Evolutionary conservation across 352 stramenopile genomes (phyloP).

Genomic region (Halophytophthora polymorphica): DNA sequence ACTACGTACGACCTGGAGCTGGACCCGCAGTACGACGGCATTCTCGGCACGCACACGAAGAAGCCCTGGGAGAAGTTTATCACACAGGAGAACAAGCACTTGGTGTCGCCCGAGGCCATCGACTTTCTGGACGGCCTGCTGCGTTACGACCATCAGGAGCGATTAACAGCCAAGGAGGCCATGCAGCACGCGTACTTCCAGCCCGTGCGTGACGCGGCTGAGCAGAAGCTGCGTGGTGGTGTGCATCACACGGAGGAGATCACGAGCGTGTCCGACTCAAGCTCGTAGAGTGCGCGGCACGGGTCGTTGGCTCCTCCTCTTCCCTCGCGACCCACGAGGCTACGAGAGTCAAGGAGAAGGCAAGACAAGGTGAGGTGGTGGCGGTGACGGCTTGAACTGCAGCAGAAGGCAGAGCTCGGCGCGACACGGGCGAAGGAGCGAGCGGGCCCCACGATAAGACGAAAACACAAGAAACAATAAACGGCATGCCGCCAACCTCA

Average conservation of each 20-base stretch:
- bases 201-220: slow-evolving; percentile 81
- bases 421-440: slow-evolving; percentile 6
- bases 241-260: slow-evolving; percentile 62
- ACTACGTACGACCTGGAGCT: slow-evolving; percentile 99
- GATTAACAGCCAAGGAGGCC: slow-evolving; percentile 97
- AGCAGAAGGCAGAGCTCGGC: slow-evolving; percentile 8
- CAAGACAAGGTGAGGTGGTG: slow-evolving; percentile 8
- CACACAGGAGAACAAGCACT: slow-evolving; percentile 96
- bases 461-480: slow-evolving; percentile 19
- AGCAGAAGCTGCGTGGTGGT: slow-evolving; percentile 62
- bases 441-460: slow-evolving; percentile 26
- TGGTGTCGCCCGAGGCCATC: slow-evolving; percentile 95
- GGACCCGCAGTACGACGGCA: slow-evolving; percentile 98
- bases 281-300: slow-evolving; percentile 41
- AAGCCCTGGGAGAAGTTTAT: slow-evolving; percentile 99
- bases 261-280: slow-evolving; percentile 74
- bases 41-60: slow-evolving; percentile 96
- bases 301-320: slow-evolving; percentile 5
- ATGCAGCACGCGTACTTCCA: slow-evolving; percentile 99
- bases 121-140: slow-evolving; percentile 90
- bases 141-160: slow-evolving; percentile 96
- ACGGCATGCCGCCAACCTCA: slow-evolving; percentile 17
- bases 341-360: slow-evolving; percentile 12
- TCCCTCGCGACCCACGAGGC: slow-evolving; percentile 11
- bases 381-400: slow-evolving; percentile 17